Percentiles rank a stretch among this genome's conserved stretches.
phyloP scores from a whole-genome alignment of 2,329 filamentous ascomycete species.

The Diaporthe citriasiana region DNA sequence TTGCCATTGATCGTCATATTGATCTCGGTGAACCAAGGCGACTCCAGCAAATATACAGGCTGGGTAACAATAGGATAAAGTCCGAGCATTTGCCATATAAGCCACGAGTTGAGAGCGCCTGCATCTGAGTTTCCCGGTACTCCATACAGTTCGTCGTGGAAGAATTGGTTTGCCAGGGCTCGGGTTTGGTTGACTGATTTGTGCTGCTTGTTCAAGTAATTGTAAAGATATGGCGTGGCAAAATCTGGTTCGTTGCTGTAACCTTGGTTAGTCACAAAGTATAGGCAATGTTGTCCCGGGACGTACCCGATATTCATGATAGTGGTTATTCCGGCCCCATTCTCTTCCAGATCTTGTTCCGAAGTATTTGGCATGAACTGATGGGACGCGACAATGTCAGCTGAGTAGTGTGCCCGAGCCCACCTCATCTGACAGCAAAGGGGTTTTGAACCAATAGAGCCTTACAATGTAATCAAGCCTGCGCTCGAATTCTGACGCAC shows the following conservation, averaged over 20 bases:
- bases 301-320: slow-evolving; percentile 47
- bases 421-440: neutral
- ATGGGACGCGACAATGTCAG: neutral
- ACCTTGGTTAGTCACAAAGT: slow-evolving; percentile 63
- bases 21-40: slow-evolving; percentile 75
- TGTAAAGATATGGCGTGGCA: slow-evolving; percentile 76
- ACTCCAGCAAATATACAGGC: slow-evolving; percentile 77
- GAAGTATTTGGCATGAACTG: slow-evolving; percentile 45
- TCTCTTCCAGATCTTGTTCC: slow-evolving; percentile 44
- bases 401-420: too few species aligned
- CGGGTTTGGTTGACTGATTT: slow-evolving; percentile 68
- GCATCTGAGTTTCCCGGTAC: slow-evolving; percentile 80
- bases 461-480: slow-evolving; percentile 56
- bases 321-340: slow-evolving; percentile 44
- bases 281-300: slow-evolving; percentile 55
- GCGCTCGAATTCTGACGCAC: slow-evolving; percentile 62
- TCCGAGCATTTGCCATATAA: slow-evolving; percentile 77
- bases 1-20: slow-evolving; percentile 67
- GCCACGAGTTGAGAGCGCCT: slow-evolving; percentile 78
- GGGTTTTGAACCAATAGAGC: slow-evolving; percentile 49
- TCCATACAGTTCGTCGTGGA: slow-evolving; percentile 70
- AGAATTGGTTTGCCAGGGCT: slow-evolving; percentile 75
- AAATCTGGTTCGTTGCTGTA: slow-evolving; percentile 71
- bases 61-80: slow-evolving; percentile 78
- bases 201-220: slow-evolving; percentile 76